Conservation (phyloP, 768 basidiomycete species). For the Podaxis sp. region DNA sequence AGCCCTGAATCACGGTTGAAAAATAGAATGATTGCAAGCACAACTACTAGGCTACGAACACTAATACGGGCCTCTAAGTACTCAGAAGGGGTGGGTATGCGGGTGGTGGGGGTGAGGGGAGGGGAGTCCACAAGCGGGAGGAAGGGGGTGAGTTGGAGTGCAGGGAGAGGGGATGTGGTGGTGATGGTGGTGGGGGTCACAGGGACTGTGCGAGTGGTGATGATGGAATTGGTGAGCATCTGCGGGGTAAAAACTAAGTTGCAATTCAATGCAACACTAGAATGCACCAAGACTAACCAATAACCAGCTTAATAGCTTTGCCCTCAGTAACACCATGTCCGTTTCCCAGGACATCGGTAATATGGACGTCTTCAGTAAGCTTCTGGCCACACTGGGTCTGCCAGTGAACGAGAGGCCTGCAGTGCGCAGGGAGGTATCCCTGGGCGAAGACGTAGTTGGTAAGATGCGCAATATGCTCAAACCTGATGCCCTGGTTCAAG, state of each 20-base stretch:
- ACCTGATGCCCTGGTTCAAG: slow-evolving; percentile 30
- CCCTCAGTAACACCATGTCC: slow-evolving; percentile 35
- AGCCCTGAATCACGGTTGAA: slow-evolving; percentile 13
- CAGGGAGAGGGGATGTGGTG: neutral
- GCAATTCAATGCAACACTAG: neutral
- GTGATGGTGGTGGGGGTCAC: neutral
- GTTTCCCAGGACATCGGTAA: slow-evolving; percentile 27
- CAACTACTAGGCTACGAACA: neutral
- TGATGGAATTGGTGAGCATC: neutral
- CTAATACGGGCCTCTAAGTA: neutral
- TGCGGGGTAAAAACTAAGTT: neutral
- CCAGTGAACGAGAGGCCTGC: slow-evolving; percentile 42
- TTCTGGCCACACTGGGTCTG: slow-evolving; percentile 34
- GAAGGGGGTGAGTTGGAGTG: neutral
- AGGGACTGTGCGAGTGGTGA: slow-evolving; percentile 1
- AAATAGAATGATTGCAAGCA: neutral
- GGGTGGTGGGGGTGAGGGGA: neutral
- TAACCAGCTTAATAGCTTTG: slow-evolving; percentile 34
- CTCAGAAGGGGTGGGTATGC: slow-evolving; percentile 2
- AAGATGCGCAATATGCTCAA: slow-evolving; percentile 43
- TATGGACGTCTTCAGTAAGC: slow-evolving; percentile 25
- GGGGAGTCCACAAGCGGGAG: neutral
- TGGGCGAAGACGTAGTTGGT: slow-evolving; percentile 47
- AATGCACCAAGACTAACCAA: slow-evolving; percentile 27
- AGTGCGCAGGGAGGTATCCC: slow-evolving; percentile 35